Base-by-base conservation (phyloP, 2,329 filamentous ascomycete species). In the Penicillium digitatum region DNA sequence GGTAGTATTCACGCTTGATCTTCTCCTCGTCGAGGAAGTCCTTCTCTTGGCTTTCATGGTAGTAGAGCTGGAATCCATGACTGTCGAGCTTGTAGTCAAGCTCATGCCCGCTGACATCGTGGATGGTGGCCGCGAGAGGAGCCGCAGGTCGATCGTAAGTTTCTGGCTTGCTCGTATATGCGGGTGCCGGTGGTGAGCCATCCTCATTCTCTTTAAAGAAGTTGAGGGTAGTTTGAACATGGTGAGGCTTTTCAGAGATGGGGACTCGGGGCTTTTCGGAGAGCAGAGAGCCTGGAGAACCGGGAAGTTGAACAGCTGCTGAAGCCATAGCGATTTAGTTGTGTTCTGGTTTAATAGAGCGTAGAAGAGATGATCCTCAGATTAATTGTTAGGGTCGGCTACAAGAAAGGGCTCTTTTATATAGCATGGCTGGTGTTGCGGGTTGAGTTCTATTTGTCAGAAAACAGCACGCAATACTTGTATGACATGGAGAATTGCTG, bases 141-240 rank as follows among this genome's bases (percentile, higher is more conserved):
- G 68, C 66, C 49, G 72, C 68, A 20, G 76, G 76, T 43, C 74
- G 74, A 29, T 74, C 69, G 63, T 77, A 78, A 40, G 76, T 73
- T 44, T 72, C 63, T 11, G 75, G 71, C 31, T 66, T 68, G 2
- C 69, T 68, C 22, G 68, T 69, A 57, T 78, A 67, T 27, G 44
- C 61, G 0, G 70, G 69, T 54, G 62, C 73, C 63, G 72, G 78
- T 66, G 69, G 78, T 65, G 61, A 79, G 27, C 70, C 76, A 52
- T 76, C 71, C 14, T 69, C 69, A 34, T 77, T 66, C 38, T 75
- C 72, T 64, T 78, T 77, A 38, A 76, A 73, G 65, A 79, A 80
- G 57, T 79, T 78, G 44, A 80, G 70, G 3, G 69, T 74, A 22
- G 77, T 74, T 50, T 73, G 71, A 54, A 78, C 74, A 53, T 71